A percentile compares a stretch with the other conserved stretches of the same genome.
Conservation (phyloP, 441 rosid genomes). For the Dalechampia spathulata region DNA sequence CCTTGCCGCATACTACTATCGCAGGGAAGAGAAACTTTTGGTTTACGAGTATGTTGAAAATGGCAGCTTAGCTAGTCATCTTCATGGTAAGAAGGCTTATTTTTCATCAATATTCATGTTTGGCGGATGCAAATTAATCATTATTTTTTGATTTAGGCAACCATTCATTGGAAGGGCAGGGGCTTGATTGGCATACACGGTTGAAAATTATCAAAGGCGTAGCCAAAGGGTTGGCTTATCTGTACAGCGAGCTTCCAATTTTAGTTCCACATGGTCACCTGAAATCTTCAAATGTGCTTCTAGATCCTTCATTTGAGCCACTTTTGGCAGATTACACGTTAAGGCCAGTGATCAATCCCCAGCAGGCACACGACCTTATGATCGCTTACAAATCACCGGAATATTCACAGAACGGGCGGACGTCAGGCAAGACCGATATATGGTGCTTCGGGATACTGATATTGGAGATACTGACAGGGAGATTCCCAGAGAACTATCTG, state of each 20-base stretch:
- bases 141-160: constrained; percentile 40
- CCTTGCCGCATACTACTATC: constrained; percentile 66
- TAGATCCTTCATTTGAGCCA: constrained; percentile 51
- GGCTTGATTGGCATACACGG: constrained; percentile 67
- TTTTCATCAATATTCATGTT: too few relatives aligned
- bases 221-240: constrained; percentile 59
- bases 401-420: constrained; percentile 34
- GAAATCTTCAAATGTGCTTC: constrained; percentile 87
- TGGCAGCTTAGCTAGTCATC: constrained; percentile 77
- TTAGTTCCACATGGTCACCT: constrained; percentile 81
- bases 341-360: constrained; percentile 63
- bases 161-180: constrained; percentile 37
- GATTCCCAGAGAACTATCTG: constrained; percentile 68
- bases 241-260: constrained; percentile 61
- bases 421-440: constrained; percentile 62
- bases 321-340: constrained; percentile 64
- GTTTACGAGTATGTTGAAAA: constrained; percentile 46
- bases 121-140: not conserved
- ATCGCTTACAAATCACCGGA: constrained; percentile 82
- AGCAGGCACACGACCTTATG: constrained; percentile 57
- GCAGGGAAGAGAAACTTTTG: constrained; percentile 93
- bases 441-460: constrained; percentile 83
- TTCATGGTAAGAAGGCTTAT: constrained; percentile 57
- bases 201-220: constrained; percentile 69
- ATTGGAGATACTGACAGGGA: constrained; percentile 68